phyloP scores from a whole-genome alignment of 768 basidiomycete genomes.

The Podaxis pistillaris region DNA sequence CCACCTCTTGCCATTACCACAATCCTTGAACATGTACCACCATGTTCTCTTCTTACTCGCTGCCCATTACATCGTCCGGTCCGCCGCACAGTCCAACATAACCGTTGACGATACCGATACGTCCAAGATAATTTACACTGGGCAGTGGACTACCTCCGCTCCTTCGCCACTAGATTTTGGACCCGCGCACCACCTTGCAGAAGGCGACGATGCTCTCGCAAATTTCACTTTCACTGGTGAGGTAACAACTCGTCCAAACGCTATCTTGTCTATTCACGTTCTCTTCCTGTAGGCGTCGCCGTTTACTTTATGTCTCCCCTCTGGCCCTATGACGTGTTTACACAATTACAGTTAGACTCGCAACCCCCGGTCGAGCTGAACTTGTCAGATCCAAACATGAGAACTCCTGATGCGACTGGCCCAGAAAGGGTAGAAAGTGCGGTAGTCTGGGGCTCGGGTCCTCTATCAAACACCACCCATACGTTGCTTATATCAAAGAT shows the following conservation, averaged over 20 bases:
- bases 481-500: conserved; percentile 39
- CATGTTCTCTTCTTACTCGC: not conserved
- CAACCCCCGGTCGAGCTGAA: conserved; percentile 31
- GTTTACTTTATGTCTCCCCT: conserved; percentile 35
- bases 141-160: not conserved
- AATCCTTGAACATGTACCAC: not conserved
- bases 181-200: not conserved
- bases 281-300: conserved; percentile 28
- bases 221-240: conserved; percentile 14
- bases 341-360: conserved; percentile 37
- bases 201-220: not conserved
- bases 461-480: conserved; percentile 32
- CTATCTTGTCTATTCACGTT: not conserved
- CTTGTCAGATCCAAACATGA: conserved; percentile 19
- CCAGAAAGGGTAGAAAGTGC: conserved; percentile 36
- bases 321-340: conserved; percentile 41
- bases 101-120: conserved; percentile 13
- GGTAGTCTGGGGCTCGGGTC: conserved; percentile 35
- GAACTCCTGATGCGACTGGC: conserved; percentile 29
- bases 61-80: not conserved
- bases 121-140: conserved; percentile 2
- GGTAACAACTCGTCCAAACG: not conserved
- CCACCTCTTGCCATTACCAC: not conserved
- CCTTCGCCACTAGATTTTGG: not conserved
- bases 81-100: conserved; percentile 9